phyloP scores from a whole-genome alignment of 2,329 filamentous ascomycete species.

The Xylariaceae sp. region DNA sequence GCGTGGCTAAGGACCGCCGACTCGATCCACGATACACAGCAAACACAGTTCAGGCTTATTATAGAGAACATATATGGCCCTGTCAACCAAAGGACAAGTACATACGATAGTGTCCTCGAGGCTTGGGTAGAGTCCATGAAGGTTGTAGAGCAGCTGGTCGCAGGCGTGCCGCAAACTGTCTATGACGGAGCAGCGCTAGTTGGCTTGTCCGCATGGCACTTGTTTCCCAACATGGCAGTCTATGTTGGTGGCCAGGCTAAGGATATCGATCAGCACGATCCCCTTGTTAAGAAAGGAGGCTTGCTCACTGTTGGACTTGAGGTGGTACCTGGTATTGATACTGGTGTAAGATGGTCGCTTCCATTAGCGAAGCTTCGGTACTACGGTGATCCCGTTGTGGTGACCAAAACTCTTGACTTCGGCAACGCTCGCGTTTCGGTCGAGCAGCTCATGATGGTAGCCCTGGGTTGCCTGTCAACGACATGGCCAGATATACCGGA shows the following conservation, averaged over 20 bases:
- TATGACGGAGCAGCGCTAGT: conserved; percentile 26
- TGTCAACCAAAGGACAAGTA: conserved; percentile 8
- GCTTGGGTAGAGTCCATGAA: conserved; percentile 28
- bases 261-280: not conserved
- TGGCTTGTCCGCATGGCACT: conserved; percentile 24
- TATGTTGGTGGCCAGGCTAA: not conserved
- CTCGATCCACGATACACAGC: conserved; percentile 28
- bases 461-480: no score
- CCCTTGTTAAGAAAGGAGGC: not conserved
- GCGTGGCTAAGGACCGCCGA: conserved; percentile 35
- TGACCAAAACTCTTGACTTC: not conserved
- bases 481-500: no score
- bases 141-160: conserved; percentile 27
- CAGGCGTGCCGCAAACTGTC: conserved; percentile 25
- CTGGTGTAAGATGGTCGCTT: not conserved
- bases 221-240: not conserved
- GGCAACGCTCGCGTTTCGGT: not conserved
- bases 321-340: not conserved
- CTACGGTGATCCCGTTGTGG: not conserved
- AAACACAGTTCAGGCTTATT: conserved; percentile 6
- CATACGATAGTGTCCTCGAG: conserved; percentile 27
- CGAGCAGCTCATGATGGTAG: not conserved
- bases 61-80: not conserved
- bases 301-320: not conserved
- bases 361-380: not conserved